Conservation (phyloP, 805 yeast species). For the Trichomonascus vanleenenianus region DNA sequence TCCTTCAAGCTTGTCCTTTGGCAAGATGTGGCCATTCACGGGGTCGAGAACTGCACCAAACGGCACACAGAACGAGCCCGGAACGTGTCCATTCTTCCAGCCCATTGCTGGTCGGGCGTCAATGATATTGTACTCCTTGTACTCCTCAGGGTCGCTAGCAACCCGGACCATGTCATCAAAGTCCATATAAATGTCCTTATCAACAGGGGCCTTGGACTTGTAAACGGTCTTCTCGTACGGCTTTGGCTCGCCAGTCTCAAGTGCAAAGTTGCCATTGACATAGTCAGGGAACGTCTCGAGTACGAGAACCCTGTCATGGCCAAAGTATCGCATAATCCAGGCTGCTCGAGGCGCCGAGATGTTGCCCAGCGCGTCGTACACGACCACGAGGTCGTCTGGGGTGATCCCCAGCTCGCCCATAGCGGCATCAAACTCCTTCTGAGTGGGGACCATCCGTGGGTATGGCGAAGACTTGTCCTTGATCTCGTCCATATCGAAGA, state of each 20-base stretch:
- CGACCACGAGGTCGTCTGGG: conserved; percentile 51
- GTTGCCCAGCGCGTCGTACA: conserved; percentile 79
- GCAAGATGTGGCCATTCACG: conserved; percentile 40
- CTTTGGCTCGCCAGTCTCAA: conserved; percentile 31
- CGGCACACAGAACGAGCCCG: conserved; percentile 72
- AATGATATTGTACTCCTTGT: conserved; percentile 33
- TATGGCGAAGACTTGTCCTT: conserved; percentile 51
- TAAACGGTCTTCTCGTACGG: conserved; percentile 17
- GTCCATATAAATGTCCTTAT: too few species aligned
- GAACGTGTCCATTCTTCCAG: conserved; percentile 83
- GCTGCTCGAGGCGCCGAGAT: conserved; percentile 88
- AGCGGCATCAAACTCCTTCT: conserved; percentile 44
- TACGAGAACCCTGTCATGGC: conserved; percentile 60
- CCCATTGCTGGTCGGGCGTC: conserved; percentile 80
- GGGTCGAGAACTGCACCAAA: conserved; percentile 53
- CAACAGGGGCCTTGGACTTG: conserved; percentile 6
- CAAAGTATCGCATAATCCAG: conserved; percentile 79
- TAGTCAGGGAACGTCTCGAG: conserved; percentile 62
- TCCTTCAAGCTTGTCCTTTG: conserved; percentile 38
- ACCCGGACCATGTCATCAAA: too few species aligned
- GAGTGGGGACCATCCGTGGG: conserved; percentile 87
- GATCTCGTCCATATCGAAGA: conserved; percentile 69
- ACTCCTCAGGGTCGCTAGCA: too few species aligned
- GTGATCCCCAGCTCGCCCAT: conserved; percentile 26
- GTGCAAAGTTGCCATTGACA: conserved; percentile 36